Percentiles rank a stretch among this genome's conserved stretches.
phyloP scores from a whole-genome alignment of 441 rosid species.

The Corymbia citriodora region DNA sequence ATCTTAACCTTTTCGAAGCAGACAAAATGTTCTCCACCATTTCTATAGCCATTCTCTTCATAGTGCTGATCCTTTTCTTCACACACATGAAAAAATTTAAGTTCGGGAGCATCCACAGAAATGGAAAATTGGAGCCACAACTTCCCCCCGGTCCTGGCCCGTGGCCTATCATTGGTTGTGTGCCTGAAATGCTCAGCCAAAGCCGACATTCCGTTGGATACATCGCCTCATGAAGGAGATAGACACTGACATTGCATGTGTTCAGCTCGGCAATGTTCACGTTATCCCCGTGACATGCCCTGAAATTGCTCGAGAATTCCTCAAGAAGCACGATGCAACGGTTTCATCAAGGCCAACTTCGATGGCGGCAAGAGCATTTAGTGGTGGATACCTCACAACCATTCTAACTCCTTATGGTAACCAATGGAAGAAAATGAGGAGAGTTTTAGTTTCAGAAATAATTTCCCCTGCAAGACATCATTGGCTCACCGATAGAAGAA shows the following conservation, averaged over 20 bases:
- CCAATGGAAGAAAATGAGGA: conserved; percentile 63
- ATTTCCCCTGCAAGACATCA: conserved; percentile 17
- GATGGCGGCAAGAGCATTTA: conserved; percentile 5
- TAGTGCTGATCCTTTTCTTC: neutral
- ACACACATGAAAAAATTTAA: neutral
- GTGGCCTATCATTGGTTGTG: conserved; percentile 43
- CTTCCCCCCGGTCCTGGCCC: conserved; percentile 63
- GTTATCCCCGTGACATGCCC: conserved; percentile 41
- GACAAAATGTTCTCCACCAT: neutral
- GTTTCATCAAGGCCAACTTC: conserved; percentile 32
- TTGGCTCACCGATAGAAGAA: conserved; percentile 16
- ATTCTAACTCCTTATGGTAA: conserved; percentile 26
- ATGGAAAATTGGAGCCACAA: neutral
- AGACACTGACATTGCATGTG: conserved; percentile 33
- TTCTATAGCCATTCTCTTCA: neutral
- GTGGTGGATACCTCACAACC: conserved; percentile 27
- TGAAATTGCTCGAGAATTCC: conserved; percentile 23
- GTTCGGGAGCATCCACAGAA: neutral
- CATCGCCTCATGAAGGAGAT: conserved; percentile 31
- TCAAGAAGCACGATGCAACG: conserved; percentile 31
- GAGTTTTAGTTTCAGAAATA: conserved; percentile 24
- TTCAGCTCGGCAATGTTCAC: conserved; percentile 28
- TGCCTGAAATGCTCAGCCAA: conserved; percentile 24
- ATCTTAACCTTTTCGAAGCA: neutral
- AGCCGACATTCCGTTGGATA: conserved; percentile 40